A percentile compares a stretch with the other conserved stretches of the same genome.
Conservation (phyloP, 2,329 filamentous ascomycete species). For the Phaeosphaeria sp. region DNA sequence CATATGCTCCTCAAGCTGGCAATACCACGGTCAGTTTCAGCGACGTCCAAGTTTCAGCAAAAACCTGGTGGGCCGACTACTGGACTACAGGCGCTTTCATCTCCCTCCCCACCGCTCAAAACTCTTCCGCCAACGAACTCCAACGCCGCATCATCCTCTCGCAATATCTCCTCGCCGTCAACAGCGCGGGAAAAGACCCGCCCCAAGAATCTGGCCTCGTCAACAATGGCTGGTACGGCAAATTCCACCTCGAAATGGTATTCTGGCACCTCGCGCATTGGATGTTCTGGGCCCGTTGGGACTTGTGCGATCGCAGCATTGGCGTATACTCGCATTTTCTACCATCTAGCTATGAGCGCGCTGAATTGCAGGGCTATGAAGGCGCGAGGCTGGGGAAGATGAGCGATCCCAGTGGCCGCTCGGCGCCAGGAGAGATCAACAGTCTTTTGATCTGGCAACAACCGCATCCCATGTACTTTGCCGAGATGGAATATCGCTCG, state of each 20-base stretch:
- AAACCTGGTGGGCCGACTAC: constrained; percentile 57
- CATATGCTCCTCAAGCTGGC: constrained; percentile 32
- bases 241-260: constrained; percentile 63
- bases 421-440: constrained; percentile 67
- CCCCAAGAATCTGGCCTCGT: constrained; percentile 59
- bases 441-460: constrained; percentile 68
- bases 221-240: constrained; percentile 64
- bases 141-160: constrained; percentile 62
- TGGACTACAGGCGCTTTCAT: constrained; percentile 61
- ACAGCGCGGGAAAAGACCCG: constrained; percentile 57
- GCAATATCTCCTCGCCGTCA: constrained; percentile 61
- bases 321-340: constrained; percentile 59
- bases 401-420: constrained; percentile 63
- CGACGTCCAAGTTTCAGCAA: constrained; percentile 40
- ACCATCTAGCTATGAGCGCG: constrained; percentile 43
- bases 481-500: constrained; percentile 61
- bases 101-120: constrained; percentile 52
- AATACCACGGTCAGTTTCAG: constrained; percentile 38
- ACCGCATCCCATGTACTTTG: constrained; percentile 66
- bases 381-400: constrained; percentile 62
- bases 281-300: constrained; percentile 57
- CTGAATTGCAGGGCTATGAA: constrained; percentile 46
- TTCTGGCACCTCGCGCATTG: constrained; percentile 62
- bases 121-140: constrained; percentile 55
- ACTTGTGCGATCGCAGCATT: constrained; percentile 54